Evolutionary conservation across 169 alveolate species (phyloP), one percentile per base, ranked within the genome.

Genomic region (Plasmodium gaboni): DNA sequence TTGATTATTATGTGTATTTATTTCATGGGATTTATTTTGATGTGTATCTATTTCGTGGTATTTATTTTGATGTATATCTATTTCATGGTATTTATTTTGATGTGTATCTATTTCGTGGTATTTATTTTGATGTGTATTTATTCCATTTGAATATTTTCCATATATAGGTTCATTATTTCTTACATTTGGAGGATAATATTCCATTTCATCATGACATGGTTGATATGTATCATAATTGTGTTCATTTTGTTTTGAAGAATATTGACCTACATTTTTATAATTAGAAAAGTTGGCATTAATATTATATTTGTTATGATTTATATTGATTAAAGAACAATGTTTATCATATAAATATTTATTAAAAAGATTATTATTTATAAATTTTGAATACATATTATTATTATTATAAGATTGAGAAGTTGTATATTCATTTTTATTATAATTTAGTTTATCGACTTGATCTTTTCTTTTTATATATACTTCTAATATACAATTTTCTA

Each of bases 231-330:
- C 44, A 28, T 28, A 28, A 3, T 28, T 5, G 0, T 32, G 44
- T 32, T 32, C 44, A 32, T 32, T 0, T 32, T 32, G 9, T 32
- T 32, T 32, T 32, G 44, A 32, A 8, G 44, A 32, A 32, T 32
- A 32, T 3, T 61, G 28, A 15, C 28, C 51, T 71, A 83, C 26
- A 83, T 83, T 44, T 57, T 83, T 83, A 51, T 83, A 83, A 83
- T 83, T 83, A 8, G 91, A 53, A 70, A 83, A 83, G 19, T 44
- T 83, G 1, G 91, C 65, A 83, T 83, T 83, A 42, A 83, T 70
- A 28, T 83, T 83, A 57, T 83, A 83, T 61, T 73, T 83, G 46
- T 83, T 83, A 12, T 70, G 32, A 57, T 83, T 69, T 5, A 17
- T 13, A 24, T 67, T 67, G 4, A 83, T 83, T 69, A 83, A 17